Base-by-base conservation (phyloP, 2,329 filamentous ascomycete genomes). In the Clonostachys byssicola region DNA sequence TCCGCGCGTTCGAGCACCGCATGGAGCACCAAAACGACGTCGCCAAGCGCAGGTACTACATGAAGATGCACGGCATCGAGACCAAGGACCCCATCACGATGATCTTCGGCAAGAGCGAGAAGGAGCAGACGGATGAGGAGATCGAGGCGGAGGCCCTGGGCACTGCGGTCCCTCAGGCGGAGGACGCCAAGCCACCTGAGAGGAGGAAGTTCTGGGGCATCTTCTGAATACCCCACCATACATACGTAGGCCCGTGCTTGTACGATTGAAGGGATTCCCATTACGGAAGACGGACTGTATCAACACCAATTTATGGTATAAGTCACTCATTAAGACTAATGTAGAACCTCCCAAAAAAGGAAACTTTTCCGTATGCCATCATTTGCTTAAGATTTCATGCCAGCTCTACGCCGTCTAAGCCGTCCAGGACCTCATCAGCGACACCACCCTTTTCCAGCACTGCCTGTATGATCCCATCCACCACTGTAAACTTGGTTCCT, bases 31-130 rank as follows among this genome's bases (percentile, higher is more conserved):
- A 90, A 47, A 90, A 96, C 55, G 94, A 99, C 70, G 86, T 94
- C 30, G 80, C 86, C 65, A 96, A 96, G 81, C 80, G 92, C 58
- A 81, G 81, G 51, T 84, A 88, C 66, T 99, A 90, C 69, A 83
- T 92, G 59, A 85, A 89, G 67, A 89, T 87, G 51, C 90, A 96
- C 73, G 91, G 90, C 10, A 66, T 95, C 60, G 86, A 91, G 64
- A 72, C 78, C 56, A 74, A 77, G 58, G 71, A 79, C 45, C 75
- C 75, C 34, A 74, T 85, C 57, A 73, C 62, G 49, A 70, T 70
- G 57, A 66, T 71, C 12, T 70, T 72, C 47, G 68, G 64, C 40
- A 64, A 64, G 52, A 62, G 57, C 42, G 60, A 63, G 45, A 60
- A 60, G 41, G 47, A 36, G 17, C 64, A 61, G 51, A 63, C 66